These are phyloP conservation scores for Lentinula sp. DNA, from an alignment of 768 basidiomycete species.

Conservation along the genomic window DNA sequence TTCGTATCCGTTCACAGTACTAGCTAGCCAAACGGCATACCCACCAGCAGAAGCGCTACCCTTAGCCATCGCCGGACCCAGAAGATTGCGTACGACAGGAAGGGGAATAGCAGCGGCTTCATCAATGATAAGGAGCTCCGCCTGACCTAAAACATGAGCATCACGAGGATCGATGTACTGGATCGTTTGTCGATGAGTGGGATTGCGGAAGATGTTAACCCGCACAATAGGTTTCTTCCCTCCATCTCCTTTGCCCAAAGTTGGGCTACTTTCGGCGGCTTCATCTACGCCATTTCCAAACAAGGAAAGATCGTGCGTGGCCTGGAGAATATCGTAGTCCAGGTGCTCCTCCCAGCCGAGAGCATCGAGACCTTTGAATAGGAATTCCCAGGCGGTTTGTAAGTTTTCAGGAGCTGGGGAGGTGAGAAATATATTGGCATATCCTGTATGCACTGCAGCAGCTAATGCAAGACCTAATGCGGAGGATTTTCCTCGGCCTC, in stretches of 20 bases:
- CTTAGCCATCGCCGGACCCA: constrained; percentile 51
- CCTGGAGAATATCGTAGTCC: constrained; percentile 95
- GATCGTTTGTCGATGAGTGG: neutral
- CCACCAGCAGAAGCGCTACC: constrained; percentile 3
- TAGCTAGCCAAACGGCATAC: constrained; percentile 97
- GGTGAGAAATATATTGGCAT: constrained; percentile 97
- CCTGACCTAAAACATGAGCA: constrained; percentile 95
- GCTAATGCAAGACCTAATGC: constrained; percentile 94
- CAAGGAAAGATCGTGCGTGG: constrained; percentile 70
- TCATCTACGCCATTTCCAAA: neutral
- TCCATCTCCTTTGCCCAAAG: neutral
- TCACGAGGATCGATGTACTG: constrained; percentile 99
- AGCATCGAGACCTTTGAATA: constrained; percentile 94
- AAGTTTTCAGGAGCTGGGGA: constrained; percentile 97
- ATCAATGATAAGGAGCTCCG: constrained; percentile 95
- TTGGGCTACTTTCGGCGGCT: neutral
- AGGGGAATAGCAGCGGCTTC: constrained; percentile 98
- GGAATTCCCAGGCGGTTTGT: constrained; percentile 96
- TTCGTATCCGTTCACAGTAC: constrained; percentile 99
- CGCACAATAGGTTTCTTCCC: constrained; percentile 2
- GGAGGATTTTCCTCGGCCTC: constrained; percentile 96
- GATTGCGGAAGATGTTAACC: constrained; percentile 8
- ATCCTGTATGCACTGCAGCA: constrained; percentile 87
- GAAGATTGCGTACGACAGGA: constrained; percentile 89
- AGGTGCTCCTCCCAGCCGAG: constrained; percentile 96